Evolutionary conservation across 1,139 yeast genomes (phyloP), one percentile per base, ranked within the genome.

Genomic region (Blastobotrys arbuscula): DNA sequence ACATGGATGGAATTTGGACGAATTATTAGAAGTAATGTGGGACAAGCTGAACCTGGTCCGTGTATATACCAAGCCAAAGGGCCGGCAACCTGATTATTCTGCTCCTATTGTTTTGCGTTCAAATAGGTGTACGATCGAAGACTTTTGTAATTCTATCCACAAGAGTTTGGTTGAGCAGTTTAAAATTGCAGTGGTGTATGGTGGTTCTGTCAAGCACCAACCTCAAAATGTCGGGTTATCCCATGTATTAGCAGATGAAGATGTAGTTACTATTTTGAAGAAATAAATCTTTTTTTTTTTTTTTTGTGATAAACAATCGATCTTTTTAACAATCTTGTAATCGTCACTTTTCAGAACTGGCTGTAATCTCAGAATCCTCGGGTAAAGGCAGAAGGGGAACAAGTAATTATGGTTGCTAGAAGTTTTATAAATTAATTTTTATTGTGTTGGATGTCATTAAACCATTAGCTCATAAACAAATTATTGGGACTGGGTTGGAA

Each of bases 351-450:
- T n/a, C n/a, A n/a, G n/a, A n/a, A n/a, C n/a, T n/a, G n/a, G n/a
- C n/a, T n/a, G n/a, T n/a, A n/a, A n/a, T n/a, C n/a, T n/a, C n/a
- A n/a, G n/a, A n/a, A n/a, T n/a, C n/a, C n/a, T 61, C 97, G 92
- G 63, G 98, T 98, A 71, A 86, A 90, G 68, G 98, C 98, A 73
- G 82, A 98, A 74, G 99, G 99, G 78, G 86, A 83, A 61, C 98
- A 92, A 71, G 98, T 92, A 52, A 92, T 92, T 71, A 98, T 98
- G 0, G 97, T 90, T 50, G 97, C 98, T 6, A 79, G 98, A 68
- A 87, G 97, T 6, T 95, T n/a, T n/a, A 96, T 62, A 90, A 92
- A 65, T 73, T 94, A 61, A 78, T 92, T 50, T 92, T 92, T 67
- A 85, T 92, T 64, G 96, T 92, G 3, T 74, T 92, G 64, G 99